Evolutionary conservation across 768 basidiomycete species (phyloP), one percentile per base, ranked within the genome.

Genomic region (Leccinum obscurum): DNA sequence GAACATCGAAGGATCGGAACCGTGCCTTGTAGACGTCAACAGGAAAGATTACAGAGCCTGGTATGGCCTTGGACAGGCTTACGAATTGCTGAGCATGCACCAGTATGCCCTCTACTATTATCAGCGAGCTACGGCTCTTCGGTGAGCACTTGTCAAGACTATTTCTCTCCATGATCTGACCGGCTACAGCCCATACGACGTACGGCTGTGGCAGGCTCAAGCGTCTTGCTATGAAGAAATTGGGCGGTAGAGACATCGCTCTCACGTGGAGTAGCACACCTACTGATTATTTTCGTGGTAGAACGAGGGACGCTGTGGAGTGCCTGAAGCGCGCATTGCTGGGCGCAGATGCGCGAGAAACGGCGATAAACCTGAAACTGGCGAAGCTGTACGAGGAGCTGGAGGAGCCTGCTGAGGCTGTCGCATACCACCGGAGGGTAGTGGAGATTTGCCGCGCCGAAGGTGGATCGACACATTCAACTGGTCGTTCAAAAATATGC

Each of bases 1-100:
- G 30, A 52, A 17, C n/a, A 30, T 24, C 41, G 2, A 51, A 39
- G 26, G 41, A 52, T 14, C 14, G 39, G n/a, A 41, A 64, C 37
- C 28, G 1, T 26, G 44, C 53, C 39, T 30, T 60, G 55, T 61
- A 98, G 96, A 98, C 68, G 89, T 97, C 64, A 96, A 96, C 68
- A 84, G 93, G 57, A 97, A 98, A 71, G 97, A 99, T 76, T 98
- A 97, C 70, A 78, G 96, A 59, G 96, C 95, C 6, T 99, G 97
- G 97, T 98, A 95, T 75, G 97, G 97, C 37, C 86, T 99, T 55
- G 97, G 96, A 3, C 97, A 99, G 72, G 94, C 96, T 13, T 99
- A 98, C 71, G 96, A 98, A 68, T 81, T 99, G 24, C 77, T 98
- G 56, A 95, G 90, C 70, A 98, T 98, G 95, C 93, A 93, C 63